Evolutionary conservation across 2,329 filamentous ascomycete genomes (phyloP).

Genomic region (Colletotrichum tamarilloi): DNA sequence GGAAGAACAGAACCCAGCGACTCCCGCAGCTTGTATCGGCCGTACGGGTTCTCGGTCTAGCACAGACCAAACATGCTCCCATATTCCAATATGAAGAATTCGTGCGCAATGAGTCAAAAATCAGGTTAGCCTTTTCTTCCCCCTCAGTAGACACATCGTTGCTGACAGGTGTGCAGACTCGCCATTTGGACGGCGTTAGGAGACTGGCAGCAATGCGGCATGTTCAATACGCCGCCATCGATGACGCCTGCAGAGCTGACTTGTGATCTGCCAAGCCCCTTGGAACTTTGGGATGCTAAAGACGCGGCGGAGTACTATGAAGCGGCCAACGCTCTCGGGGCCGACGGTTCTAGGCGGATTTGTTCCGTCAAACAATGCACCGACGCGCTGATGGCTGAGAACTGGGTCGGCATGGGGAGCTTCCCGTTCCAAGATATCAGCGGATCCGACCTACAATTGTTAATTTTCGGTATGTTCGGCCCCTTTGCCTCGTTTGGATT

Average conservation of each 20-base stretch:
- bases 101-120: slow-evolving; percentile 36
- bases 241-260: slow-evolving; percentile 40
- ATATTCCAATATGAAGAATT: slow-evolving; percentile 35
- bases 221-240: slow-evolving; percentile 39
- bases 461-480: slow-evolving; percentile 24
- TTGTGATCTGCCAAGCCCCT: slow-evolving; percentile 39
- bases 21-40: slow-evolving; percentile 38
- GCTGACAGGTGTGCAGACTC: slow-evolving; percentile 34
- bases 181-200: slow-evolving; percentile 39
- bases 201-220: slow-evolving; percentile 43
- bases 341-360: background rate
- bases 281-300: slow-evolving; percentile 41
- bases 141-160: background rate
- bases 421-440: slow-evolving; percentile 29
- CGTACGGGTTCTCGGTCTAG: slow-evolving; percentile 33
- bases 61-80: slow-evolving; percentile 27
- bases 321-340: background rate
- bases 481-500: too few relatives aligned
- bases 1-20: slow-evolving; percentile 32
- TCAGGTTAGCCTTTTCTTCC: slow-evolving; percentile 30
- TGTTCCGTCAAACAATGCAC: slow-evolving; percentile 35
- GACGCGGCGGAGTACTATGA: slow-evolving; percentile 36
- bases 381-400: slow-evolving; percentile 37
- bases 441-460: slow-evolving; percentile 21
- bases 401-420: slow-evolving; percentile 27